Percentiles rank a stretch among this genome's conserved stretches.
phyloP scores from a whole-genome alignment of 2,329 filamentous ascomycete genomes.

The Aspergillus sp. region DNA sequence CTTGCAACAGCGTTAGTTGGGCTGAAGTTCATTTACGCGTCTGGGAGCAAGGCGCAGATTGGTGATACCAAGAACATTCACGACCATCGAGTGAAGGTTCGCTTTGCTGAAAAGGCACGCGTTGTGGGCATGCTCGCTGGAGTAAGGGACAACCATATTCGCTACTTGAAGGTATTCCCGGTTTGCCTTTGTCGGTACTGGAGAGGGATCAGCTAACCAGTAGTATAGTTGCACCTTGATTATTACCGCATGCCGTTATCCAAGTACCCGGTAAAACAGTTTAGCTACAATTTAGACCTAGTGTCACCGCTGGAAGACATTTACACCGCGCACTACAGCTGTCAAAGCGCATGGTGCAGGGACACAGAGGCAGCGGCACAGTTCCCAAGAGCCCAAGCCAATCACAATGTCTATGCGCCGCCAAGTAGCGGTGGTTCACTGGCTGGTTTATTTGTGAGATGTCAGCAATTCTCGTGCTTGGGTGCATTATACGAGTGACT shows the following conservation, averaged over 20 bases:
- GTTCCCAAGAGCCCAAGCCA: neutral
- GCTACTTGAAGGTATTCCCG: neutral
- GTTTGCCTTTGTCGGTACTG: neutral
- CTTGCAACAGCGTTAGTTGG: neutral
- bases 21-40: neutral
- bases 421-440: slow-evolving; percentile 1
- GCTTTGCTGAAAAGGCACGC: neutral
- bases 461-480: neutral
- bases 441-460: slow-evolving; percentile 8
- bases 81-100: neutral
- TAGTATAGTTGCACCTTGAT: neutral
- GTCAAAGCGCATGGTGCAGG: neutral
- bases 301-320: neutral
- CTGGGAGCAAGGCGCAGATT: neutral
- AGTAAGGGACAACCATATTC: neutral
- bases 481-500: slow-evolving; percentile 9
- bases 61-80: neutral
- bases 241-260: neutral
- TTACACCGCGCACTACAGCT: neutral
- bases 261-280: neutral
- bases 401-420: neutral
- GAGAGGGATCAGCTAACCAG: neutral
- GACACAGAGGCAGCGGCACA: neutral
- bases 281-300: neutral
- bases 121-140: neutral